These are phyloP conservation scores for Drosera spatulata DNA, from an alignment of 179 eudicot species.

Conservation along the genomic window DNA sequence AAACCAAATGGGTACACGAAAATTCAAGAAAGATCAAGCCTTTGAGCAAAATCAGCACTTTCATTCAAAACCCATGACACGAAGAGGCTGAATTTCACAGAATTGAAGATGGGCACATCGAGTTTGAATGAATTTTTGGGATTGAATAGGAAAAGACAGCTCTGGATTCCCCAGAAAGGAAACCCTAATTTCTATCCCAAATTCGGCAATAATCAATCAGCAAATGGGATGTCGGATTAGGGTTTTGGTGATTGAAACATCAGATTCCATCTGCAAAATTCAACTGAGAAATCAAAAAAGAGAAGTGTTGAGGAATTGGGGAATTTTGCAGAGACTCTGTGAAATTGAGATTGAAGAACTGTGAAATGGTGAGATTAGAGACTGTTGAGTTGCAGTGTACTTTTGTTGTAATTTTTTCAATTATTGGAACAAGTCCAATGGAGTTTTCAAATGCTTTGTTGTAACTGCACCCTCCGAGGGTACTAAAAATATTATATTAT, in stretches of 20 bases:
- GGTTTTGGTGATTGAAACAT: conserved; percentile 23
- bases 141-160: not conserved
- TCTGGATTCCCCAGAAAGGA: conserved; percentile 6
- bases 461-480: too few species aligned
- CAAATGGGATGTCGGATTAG: not conserved
- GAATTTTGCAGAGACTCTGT: too few species aligned
- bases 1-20: not conserved
- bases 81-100: not conserved
- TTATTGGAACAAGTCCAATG: conserved; percentile 2
- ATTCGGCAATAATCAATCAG: conserved; percentile 1
- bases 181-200: conserved; percentile 11
- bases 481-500: too few species aligned
- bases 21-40: not conserved
- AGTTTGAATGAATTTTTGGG: not conserved
- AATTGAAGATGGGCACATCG: not conserved
- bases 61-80: not conserved
- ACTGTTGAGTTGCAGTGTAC: not conserved
- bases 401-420: too few species aligned
- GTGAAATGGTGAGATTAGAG: too few species aligned
- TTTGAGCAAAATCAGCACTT: not conserved
- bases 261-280: conserved; percentile 31
- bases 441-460: too few species aligned
- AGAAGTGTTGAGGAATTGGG: too few species aligned
- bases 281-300: too few species aligned
- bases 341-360: too few species aligned